A percentile compares a stretch with the other conserved stretches of the same genome.
Evolutionary conservation across 164 flowering plant species (phyloP).

Genomic region (Taxillus chinensis): DNA sequence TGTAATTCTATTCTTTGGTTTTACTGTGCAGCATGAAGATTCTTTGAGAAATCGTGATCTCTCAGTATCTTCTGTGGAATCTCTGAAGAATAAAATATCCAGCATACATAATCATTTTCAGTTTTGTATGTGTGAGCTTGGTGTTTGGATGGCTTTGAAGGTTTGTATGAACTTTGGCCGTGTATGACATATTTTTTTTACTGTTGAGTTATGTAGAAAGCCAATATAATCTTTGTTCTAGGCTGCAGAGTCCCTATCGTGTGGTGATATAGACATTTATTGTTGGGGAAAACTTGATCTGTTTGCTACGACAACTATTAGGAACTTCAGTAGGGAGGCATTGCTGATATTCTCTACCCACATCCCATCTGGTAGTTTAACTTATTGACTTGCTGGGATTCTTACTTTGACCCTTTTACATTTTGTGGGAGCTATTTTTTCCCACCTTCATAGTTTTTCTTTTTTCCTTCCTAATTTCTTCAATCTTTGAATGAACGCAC

Average conservation of each 20-base stretch:
- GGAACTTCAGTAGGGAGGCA: conserved; percentile 40
- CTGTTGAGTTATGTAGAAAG: not conserved
- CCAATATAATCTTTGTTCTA: conserved; percentile 16
- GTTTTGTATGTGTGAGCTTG: conserved; percentile 66
- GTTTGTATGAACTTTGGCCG: conserved; percentile 19
- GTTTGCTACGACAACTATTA: conserved; percentile 27
- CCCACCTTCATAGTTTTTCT: too few relatives aligned
- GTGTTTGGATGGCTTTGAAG: conserved; percentile 66
- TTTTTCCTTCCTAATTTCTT: too few relatives aligned
- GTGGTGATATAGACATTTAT: conserved; percentile 21
- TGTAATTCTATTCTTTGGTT: not conserved
- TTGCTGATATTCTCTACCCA: conserved; percentile 18
- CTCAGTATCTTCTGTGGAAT: conserved; percentile 16
- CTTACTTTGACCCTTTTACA: not conserved
- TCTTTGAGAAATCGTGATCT: conserved; percentile 19
- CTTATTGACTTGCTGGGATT: not conserved
- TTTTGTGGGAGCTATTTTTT: not conserved
- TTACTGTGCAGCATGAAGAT: conserved; percentile 27
- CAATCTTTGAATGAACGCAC: conserved; percentile 1
- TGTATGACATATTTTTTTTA: conserved; percentile 1
- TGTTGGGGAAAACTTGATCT: conserved; percentile 34
- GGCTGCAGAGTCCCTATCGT: conserved; percentile 56
- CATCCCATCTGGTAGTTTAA: conserved; percentile 40
- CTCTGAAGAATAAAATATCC: conserved; percentile 27
- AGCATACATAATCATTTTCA: conserved; percentile 28